Evolutionary conservation across 257 asterid genomes (phyloP).

Genomic region (Linderniella brevidens): DNA sequence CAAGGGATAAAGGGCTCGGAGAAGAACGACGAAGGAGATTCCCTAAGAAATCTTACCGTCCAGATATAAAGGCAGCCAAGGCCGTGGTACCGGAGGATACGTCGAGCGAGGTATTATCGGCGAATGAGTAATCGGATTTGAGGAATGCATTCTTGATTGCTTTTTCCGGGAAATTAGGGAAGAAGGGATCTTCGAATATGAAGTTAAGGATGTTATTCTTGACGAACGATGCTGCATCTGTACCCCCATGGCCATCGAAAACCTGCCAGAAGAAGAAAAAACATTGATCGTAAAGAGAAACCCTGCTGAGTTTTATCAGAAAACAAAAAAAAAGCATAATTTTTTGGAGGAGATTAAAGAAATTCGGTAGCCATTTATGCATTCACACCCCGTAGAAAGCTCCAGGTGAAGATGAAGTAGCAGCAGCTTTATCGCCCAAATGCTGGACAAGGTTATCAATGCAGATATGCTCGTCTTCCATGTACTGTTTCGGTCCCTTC

Average conservation of each 20-base stretch:
- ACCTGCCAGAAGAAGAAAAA: conserved; percentile 34
- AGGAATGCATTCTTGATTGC: conserved; percentile 74
- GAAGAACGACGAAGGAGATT: neutral
- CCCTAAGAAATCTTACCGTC: conserved; percentile 27
- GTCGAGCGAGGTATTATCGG: conserved; percentile 66
- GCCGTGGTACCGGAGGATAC: conserved; percentile 90
- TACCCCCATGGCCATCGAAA: conserved; percentile 97
- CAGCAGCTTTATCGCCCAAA: conserved; percentile 21
- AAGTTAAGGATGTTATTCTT: conserved; percentile 62
- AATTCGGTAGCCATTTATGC: conserved; percentile 1
- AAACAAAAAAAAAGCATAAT: too few species aligned
- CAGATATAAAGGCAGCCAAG: conserved; percentile 62
- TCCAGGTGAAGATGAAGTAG: conserved; percentile 45
- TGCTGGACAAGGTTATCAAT: conserved; percentile 55
- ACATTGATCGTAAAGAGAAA: too few species aligned
- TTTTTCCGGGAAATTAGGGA: conserved; percentile 49
- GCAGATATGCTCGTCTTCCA: conserved; percentile 91
- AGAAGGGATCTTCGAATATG: conserved; percentile 53
- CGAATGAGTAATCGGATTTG: conserved; percentile 42
- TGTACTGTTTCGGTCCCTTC: conserved; percentile 78
- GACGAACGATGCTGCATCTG: conserved; percentile 67
- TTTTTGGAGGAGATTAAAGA: neutral
- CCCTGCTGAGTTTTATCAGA: conserved; percentile 1
- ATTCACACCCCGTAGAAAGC: conserved; percentile 87
- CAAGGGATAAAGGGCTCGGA: neutral